Base-by-base conservation (phyloP, 345 rosid genomes). In the Noccaea bulbosa region DNA sequence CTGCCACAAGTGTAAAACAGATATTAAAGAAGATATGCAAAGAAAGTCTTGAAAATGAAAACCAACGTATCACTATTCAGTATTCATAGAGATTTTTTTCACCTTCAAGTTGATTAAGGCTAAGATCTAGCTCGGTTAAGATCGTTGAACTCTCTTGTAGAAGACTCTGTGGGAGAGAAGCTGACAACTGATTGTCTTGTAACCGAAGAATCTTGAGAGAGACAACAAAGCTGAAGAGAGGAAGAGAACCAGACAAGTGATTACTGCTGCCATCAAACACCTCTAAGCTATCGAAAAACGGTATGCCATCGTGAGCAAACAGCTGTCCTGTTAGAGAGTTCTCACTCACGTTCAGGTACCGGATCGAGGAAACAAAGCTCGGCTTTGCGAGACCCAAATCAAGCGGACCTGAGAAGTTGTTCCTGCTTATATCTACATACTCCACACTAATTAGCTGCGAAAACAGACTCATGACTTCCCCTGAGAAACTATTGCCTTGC, bases 201-300 rank as follows among this genome's bases (percentile, higher is more conserved):
- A 93, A 88, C 71, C 80, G 80, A 72, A 90, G 92, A 79, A 84
- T 71, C 81, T 63, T 78, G 62, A 93, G 89, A 64, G 96, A 93
- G 71, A 90, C 87, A 27, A 90, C 80, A 69, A 90, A 88, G 72
- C 79, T 73, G 79, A 93, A 90, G n/a, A 87, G 71, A 52, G 97
- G 98, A 72, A 90, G 62, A 8, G 72, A 73, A 15, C 93, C 98
- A 43, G 70, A 79, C 69, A 93, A 79, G 67, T 72, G 82, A 77
- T 90, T 93, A 63, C 82, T 69, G 77, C 90, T 90, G 10, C 88
- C 98, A 90, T 93, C 98, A 58, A 93, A 82, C 67, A 88, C 97
- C 74, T 93, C 95, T 68, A 90, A 79, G 63, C 87, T 87, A 77
- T 90, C 96, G 38, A 93, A 93, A 82, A 56, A 93, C 2, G 95